Percentiles rank a stretch among this genome's conserved stretches.
Conservation (phyloP, 352 stramenopile species). For the Peronospora tabacina region DNA sequence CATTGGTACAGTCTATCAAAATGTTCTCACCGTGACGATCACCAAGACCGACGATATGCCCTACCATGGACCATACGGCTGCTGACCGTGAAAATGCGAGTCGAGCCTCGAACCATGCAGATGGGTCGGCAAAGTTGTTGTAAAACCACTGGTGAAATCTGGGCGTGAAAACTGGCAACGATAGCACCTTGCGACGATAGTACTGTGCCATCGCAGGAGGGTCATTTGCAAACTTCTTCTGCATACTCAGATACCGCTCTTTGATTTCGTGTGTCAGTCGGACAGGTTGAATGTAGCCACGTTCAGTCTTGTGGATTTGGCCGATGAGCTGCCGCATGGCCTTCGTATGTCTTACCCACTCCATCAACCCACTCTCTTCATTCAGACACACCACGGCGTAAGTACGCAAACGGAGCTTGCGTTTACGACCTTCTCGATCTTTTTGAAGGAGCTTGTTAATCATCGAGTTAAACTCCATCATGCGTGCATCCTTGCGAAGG, state of each 20-base stretch:
- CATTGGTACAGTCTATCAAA: constrained; percentile 94
- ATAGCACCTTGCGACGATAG: constrained; percentile 62
- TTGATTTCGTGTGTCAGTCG: constrained; percentile 77
- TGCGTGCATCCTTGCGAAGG: constrained; percentile 97
- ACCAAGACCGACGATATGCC: constrained; percentile 90
- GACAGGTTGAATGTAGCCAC: constrained; percentile 72
- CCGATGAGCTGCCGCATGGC: constrained; percentile 87
- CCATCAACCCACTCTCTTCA: constrained; percentile 98
- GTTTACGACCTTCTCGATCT: constrained; percentile 82
- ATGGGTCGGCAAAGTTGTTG: constrained; percentile 96
- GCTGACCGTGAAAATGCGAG: constrained; percentile 75
- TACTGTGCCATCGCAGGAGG: constrained; percentile 67
- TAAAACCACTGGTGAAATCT: constrained; percentile 99
- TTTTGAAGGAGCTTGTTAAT: constrained; percentile 98
- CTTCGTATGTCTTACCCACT: constrained; percentile 98
- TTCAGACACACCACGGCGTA: constrained; percentile 99
- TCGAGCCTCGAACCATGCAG: constrained; percentile 96
- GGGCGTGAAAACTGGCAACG: constrained; percentile 82
- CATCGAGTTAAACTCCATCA: constrained; percentile 99
- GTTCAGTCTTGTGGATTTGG: constrained; percentile 84
- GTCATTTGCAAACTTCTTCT: constrained; percentile 77
- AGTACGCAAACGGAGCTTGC: constrained; percentile 93
- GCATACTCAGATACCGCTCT: constrained; percentile 84
- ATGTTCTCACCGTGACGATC: constrained; percentile 99
- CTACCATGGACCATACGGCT: constrained; percentile 96